A percentile compares a stretch with the other conserved stretches of the same genome.
Conservation (phyloP, 805 yeast species). For the Candida patagonica region DNA sequence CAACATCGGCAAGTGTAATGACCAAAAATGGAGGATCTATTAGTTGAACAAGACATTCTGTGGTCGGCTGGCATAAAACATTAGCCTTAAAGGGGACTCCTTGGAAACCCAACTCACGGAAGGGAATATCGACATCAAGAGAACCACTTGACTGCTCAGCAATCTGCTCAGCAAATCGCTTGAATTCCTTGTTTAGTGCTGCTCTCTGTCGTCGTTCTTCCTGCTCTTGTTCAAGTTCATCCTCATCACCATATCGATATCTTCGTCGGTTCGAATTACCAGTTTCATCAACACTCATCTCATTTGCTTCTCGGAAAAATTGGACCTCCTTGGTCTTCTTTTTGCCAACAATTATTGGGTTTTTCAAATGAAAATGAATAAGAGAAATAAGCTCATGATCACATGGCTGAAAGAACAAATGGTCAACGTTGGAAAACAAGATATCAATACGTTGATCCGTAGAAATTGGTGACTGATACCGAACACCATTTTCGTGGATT, state of each 20-base stretch:
- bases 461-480: conserved; percentile 81
- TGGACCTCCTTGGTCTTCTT: conserved; percentile 92
- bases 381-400: conserved; percentile 89
- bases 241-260: conserved; percentile 91
- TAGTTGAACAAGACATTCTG: conserved; percentile 91
- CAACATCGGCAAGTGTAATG: conserved; percentile 83
- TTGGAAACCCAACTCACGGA: conserved; percentile 90
- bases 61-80: conserved; percentile 90
- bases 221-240: conserved; percentile 96
- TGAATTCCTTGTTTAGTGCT: conserved; percentile 84
- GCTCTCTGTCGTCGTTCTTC: conserved; percentile 93
- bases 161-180: conserved; percentile 78
- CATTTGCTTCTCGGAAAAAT: conserved; percentile 94
- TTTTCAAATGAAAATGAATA: conserved; percentile 85
- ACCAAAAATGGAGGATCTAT: conserved; percentile 94
- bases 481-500: conserved; percentile 91
- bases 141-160: conserved; percentile 79
- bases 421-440: conserved; percentile 82
- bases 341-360: conserved; percentile 92
- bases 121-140: conserved; percentile 85
- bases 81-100: conserved; percentile 97
- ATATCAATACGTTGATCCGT: conserved; percentile 83
- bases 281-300: conserved; percentile 93
- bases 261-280: conserved; percentile 63
- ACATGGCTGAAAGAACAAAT: conserved; percentile 90